Evolutionary conservation across 1,284 basidiomycete genomes (phyloP).

Genomic region (Tilletiopsis washingtonensis): DNA sequence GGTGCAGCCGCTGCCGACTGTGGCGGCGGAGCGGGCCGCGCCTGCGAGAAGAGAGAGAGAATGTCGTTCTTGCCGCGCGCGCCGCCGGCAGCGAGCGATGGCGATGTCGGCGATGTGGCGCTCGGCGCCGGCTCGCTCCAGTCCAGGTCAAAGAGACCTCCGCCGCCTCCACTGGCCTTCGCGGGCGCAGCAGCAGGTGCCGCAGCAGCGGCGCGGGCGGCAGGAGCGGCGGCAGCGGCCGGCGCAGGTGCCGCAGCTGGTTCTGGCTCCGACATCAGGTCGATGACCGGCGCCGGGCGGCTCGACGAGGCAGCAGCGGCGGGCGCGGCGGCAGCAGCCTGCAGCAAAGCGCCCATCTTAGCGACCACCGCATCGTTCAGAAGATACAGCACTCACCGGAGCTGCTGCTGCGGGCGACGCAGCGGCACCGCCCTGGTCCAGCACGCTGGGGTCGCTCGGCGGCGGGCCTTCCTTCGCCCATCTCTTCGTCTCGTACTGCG

Average conservation of each 20-base stretch:
- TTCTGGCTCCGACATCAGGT: slow-evolving; percentile 9
- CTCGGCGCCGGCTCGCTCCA: slow-evolving; percentile 53
- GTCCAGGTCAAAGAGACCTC: slow-evolving; percentile 77
- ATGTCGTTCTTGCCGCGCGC: slow-evolving; percentile 64
- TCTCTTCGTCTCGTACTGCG: slow-evolving; percentile 70
- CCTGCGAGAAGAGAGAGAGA: slow-evolving; percentile 62
- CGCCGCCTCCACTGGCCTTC: slow-evolving; percentile 39
- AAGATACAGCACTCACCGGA: slow-evolving; percentile 3
- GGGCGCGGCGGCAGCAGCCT: not conserved
- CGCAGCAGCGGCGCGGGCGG: slow-evolving; percentile 12
- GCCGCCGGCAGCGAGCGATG: slow-evolving; percentile 51
- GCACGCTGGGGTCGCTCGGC: slow-evolving; percentile 69
- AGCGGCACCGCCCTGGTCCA: slow-evolving; percentile 56
- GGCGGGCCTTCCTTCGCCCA: slow-evolving; percentile 86
- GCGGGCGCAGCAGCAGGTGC: slow-evolving; percentile 34
- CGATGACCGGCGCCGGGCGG: slow-evolving; percentile 11
- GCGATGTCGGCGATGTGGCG: slow-evolving; percentile 21
- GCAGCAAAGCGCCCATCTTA: not conserved
- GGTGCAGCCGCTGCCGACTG: not conserved
- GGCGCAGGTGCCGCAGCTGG: slow-evolving; percentile 11
- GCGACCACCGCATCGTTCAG: too few relatives aligned
- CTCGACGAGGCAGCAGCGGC: slow-evolving; percentile 36
- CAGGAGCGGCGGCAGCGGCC: slow-evolving; percentile 20
- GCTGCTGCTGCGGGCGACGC: slow-evolving; percentile 11
- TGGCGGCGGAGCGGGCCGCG: not conserved